Conservation (phyloP, 164 flowering plant species). For the Annona cherimola region DNA sequence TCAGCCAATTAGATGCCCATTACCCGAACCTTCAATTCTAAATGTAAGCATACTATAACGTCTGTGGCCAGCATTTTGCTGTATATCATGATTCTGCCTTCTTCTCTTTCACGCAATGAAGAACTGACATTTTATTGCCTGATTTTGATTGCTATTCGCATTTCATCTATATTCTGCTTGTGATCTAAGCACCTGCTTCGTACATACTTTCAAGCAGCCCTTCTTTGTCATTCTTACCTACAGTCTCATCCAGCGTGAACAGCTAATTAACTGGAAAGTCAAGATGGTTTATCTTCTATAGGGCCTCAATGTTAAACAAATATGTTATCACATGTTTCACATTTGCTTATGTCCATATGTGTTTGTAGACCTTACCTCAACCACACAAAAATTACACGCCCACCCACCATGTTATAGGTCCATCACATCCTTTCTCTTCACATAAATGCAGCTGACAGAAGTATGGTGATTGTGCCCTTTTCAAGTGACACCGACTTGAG, state of each 20-base stretch:
- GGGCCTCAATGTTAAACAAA: no score
- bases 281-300: no score
- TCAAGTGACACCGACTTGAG: neutral
- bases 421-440: no score
- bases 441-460: no score
- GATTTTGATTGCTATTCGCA: neutral
- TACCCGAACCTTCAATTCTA: slow-evolving; percentile 91
- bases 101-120: neutral
- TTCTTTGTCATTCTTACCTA: neutral
- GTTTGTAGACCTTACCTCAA: no score
- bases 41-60: slow-evolving; percentile 49
- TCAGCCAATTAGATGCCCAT: slow-evolving; percentile 78
- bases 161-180: neutral
- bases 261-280: neutral
- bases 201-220: neutral
- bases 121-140: neutral
- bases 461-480: neutral
- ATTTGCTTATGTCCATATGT: no score
- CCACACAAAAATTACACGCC: no score
- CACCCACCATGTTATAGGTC: no score
- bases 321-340: no score
- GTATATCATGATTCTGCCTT: neutral
- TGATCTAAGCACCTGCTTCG: neutral
- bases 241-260: neutral
- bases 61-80: neutral